Evolutionary conservation across 2,329 filamentous ascomycete species (phyloP), one percentile per base, ranked within the genome.

Genomic region (Pseudophaeomoniella oleicola): DNA sequence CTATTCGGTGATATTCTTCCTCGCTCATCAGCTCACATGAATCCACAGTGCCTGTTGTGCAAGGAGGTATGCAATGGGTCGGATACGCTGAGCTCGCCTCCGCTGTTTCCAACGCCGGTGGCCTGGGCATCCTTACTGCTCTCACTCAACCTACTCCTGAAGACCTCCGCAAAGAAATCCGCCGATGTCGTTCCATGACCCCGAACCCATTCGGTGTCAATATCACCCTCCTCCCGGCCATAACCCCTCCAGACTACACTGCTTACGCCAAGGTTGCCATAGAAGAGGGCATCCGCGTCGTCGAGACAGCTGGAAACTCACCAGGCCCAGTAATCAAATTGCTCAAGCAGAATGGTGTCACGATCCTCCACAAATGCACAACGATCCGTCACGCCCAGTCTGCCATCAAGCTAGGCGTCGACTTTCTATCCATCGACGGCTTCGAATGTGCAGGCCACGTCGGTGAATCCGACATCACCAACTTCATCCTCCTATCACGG

Each of bases 361-460:
- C 72, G 38, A 77, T 98, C 49, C 66, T 98, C 39, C 90, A 98
- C 72, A 98, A 98, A 66, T 96, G 90, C 68, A 98, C 90, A 5
- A 92, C 85, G 4, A 93, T 98, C 62, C 70, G 86, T 38, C 90
- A 98, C 56, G 90, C 90, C 14, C 75, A 85, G 58, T 86, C 81
- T 46, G 90, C 90, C 34, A 72, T 93, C 40, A 94, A 93, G 62
- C 76, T 96, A 29, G 90, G 90, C 44, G 90, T 94, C 3, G 90
- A 98, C 60, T 96, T 98, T 62, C 64, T 98, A 39, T 87, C 80
- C 46, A 96, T 98, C 49, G 90, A 98, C 55, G 90, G 90, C 31
- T 96, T 98, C 55, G 90, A 98, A 61, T 98, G 90, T 63, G 90
- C 86, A 31, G 90, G 76, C 12, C 67, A 71, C 42, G 66, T 69